Evolutionary conservation across 441 rosid species (phyloP), one percentile per base, ranked within the genome.

Genomic region (California macrophylla): DNA sequence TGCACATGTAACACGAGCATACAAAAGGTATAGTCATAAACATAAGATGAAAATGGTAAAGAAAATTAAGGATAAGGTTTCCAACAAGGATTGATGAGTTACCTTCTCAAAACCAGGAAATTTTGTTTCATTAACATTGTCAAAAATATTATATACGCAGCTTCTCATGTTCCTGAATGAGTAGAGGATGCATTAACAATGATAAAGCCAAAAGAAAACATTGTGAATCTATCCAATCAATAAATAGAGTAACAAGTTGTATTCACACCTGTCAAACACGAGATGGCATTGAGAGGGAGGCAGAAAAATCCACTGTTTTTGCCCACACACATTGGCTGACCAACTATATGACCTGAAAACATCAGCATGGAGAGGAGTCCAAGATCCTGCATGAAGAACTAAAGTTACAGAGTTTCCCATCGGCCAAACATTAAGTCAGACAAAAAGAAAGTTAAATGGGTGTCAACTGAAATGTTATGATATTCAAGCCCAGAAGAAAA

Each of bases 321-420:
- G 87, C 75, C 99, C 98, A 52, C 98, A 92, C 3, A 89, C 94
- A 45, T 92, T 94, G 5, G 98, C 94, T 65, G 99, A 92, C 98
- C 97, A 92, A 68, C 96, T 94, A 74, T 85, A 92, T 42, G 99
- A 92, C 81, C 97, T 82, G 85, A 92, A 90, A 69, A 94, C 98
- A 84, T 94, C 98, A 69, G 97, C 97, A 63, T 94, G 98, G 73
- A 94, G 88, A 73, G 98, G 94, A 28, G 97, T 94, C 98, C 98
- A 92, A 69, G 99, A 88, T 75, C 98, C 98, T 94, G 85, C 74
- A 79, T 4, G 64, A 67, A 78, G 71, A 72, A 60, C 30, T 60
- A 2, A 70, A 70, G 40, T 42, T 26, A 54, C 70, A 61, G 40
- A 65, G 64, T 54, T 68, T 26, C 66, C 36, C 69, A 24, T 23